Base-by-base conservation (phyloP, 148 eudicot species). In the Fallopia convolvulus region DNA sequence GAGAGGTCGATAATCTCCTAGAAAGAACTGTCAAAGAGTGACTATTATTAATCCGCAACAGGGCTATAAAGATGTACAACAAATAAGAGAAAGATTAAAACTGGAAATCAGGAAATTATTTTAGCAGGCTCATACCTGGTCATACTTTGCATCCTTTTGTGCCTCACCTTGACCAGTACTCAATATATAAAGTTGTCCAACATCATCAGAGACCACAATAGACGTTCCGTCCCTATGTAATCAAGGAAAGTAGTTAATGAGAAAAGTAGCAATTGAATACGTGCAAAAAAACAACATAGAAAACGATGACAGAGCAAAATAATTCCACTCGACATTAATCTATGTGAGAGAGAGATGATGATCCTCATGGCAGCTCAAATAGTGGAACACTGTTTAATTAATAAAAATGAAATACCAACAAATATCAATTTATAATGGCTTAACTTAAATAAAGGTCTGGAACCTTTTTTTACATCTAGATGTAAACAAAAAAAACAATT, bases 1-100 rank as follows among this genome's bases (percentile, higher is more conserved):
- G 77, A 95, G 90, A 76, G 99, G 99, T 40, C 97, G 92, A 89
- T 92, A 95, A 80, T 95, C 99, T 49, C 99, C 99, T 55, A 95
- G 91, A 80, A 95, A 95, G 82, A 95, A 95, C 99, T 95, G 94
- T 80, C 65, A 17, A 80, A 78, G 77, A 49, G 72, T 78, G 56
- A 66, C 44, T 23, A 47, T n/a, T 68, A 41, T 76, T 50, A 32
- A 81, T 63, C 61, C 70, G 71, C 72, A 77, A 76, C 11, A 75
- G 70, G 47, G 58, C 50, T 33, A 33, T 17, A 39, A 21, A 39
- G 10, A 68, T 68, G 39, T 20, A 58, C 33, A 30, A 30, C 39
- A 63, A 26, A 5, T 33, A 18, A 66, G 40, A 63, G 40, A 30
- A 23, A 7, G 15, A 26, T 63, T 60, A 11, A 61, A 80, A 72